These are phyloP conservation scores for Echinochloa phyllopogon DNA, from an alignment of 176 grass and related monocot genomes.

Conservation along the genomic window DNA sequence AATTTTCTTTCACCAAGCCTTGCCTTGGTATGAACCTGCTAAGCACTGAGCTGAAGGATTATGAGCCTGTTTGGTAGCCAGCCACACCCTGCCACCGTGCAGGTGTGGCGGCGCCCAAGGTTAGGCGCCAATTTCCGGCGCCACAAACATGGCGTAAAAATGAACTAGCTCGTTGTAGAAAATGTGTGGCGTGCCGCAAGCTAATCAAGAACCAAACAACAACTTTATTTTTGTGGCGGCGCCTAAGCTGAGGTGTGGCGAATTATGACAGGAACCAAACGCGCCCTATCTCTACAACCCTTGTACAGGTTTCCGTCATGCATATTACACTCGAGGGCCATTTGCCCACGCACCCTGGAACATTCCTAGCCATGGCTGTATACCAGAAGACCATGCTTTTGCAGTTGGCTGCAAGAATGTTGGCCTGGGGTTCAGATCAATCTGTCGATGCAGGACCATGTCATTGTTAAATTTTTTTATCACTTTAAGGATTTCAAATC, in stretches of 20 bases:
- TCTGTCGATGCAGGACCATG: background rate
- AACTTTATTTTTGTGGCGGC: no score
- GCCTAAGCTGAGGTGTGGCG: no score
- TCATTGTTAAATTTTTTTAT: background rate
- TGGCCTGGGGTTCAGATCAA: conserved; percentile 45
- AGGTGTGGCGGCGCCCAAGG: no score
- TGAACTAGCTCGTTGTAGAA: no score
- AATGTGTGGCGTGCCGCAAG: no score
- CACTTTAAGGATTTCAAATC: background rate
- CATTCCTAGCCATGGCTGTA: background rate
- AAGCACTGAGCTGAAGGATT: conserved; percentile 18
- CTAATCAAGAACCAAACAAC: no score
- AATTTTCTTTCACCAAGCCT: no score
- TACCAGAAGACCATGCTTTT: background rate
- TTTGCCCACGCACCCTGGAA: background rate
- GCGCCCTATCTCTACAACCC: conserved; percentile 49
- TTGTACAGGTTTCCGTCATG: background rate
- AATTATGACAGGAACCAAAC: no score
- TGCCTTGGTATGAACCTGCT: conserved; percentile 41
- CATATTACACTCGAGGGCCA: background rate
- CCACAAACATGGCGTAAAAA: no score
- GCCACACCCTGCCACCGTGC: no score
- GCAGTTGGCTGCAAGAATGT: conserved; percentile 4
- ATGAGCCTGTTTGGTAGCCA: no score
- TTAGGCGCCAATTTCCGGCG: no score